Base-by-base conservation (phyloP, 2,329 filamentous ascomycete genomes). In the Anisogramma anomala region DNA sequence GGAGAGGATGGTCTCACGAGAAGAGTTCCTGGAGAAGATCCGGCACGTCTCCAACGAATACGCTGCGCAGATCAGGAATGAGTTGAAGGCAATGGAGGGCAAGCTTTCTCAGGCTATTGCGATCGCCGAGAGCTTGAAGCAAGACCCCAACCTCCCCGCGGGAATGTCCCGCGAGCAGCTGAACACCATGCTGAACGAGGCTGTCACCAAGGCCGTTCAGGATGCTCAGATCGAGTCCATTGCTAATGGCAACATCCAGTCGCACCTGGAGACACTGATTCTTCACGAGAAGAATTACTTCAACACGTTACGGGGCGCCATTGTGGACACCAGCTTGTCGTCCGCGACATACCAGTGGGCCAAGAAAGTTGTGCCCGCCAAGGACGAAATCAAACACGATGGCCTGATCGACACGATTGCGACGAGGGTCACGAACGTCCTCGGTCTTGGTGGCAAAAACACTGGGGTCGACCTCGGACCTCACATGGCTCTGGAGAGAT, bases 271-370 rank as follows among this genome's bases (percentile, higher is more conserved):
- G 32, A 51, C 55, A 1, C 56, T 67, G 18, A 60, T 78, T 18
- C 60, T 60, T 41, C 63, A 69, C 39, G 70, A 72, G 41, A 64
- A 87, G 59, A 94, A 95, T 63, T 87, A 79, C 62, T 82, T 94
- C 51, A 71, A 72, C 3, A 53, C 61, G 1, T 75, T 76, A 4
- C 62, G 77, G 14, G 85, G 84, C 4, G 84, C 84, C 1, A 52
- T 68, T 2, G 62, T 91, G 48, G 73, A 87, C 50, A 63, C 64
- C 0, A 50, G 56, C 2, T 60, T 72, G 20, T 82, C 77, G 1
- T 87, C 83, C 0, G 67, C 71, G 1, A 71, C 70, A 0, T 80
- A 67, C 60, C 47, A 61, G 49, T 55, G 56, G 41, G 52, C 46
- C n/a, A 51, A 48, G 13, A 52, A 54, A 23, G 27, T 32, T 9